Evolutionary conservation across 2,329 filamentous ascomycete species (phyloP), one percentile per base, ranked within the genome.

Genomic region (Tolypocladium paradoxum): DNA sequence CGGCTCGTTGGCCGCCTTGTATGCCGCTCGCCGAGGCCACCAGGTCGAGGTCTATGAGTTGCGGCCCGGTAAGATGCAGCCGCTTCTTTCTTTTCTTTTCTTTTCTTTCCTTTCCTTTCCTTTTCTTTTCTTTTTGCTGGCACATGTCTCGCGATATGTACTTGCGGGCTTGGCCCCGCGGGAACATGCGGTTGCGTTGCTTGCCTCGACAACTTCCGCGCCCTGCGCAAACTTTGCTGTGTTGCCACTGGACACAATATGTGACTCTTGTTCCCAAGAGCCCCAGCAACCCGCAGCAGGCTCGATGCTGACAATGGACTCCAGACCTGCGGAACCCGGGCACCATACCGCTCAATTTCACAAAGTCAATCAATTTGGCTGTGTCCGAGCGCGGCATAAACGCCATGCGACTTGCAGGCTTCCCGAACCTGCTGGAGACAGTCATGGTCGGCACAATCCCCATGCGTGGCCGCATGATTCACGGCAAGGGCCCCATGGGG

Each of bases 391-490:
- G 93, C 54, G 93, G 93, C 34, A 91, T 97, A 67, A 88, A 93
- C 68, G 88, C 92, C 24, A 85, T 99, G 71, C 80, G 81, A 51
- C 76, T 87, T 61, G 82, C 88, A 1, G 81, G 82, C 29, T 79
- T 84, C 34, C 72, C 81, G 3, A 78, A 76, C 3, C 78, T 97
- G 36, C 74, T 96, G 34, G 78, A 91, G 14, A 77, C 83, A 60
- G 82, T 97, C 34, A 77, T 96, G 62, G 74, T 74, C 1, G 82
- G 85, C 50, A 92, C 91, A 0, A 90, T 97, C 55, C 91, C 92
- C 12, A 96, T 99, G 90, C 77, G 87, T 67, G 93, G 91, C 14
- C 88, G 93, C 29, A 99, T 99, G 93, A 95, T 99, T 57, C 93
- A 99, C 65, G 83, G 89, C 35, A 76, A 75, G 61, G 75, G 76